phyloP scores from a whole-genome alignment of 495 filamentous ascomycete genomes.

The Schizothecium vesticola region DNA sequence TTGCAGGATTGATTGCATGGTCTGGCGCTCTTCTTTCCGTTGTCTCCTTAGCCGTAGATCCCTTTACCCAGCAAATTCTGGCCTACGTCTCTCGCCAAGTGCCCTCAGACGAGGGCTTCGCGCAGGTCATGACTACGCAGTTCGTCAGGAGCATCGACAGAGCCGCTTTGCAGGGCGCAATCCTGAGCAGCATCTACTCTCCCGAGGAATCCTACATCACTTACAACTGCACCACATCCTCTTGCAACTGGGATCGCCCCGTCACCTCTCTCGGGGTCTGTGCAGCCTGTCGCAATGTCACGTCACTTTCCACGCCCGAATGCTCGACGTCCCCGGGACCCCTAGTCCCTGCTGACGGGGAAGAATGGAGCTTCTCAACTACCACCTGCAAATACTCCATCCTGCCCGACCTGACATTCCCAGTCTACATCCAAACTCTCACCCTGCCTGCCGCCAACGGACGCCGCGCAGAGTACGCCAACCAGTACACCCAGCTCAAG shows the following conservation, averaged over 20 bases:
- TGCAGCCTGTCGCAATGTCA: neutral
- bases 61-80: constrained; percentile 9
- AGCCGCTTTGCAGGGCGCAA: neutral
- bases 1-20: neutral
- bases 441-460: constrained; percentile 5
- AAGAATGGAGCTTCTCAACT: constrained; percentile 2
- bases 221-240: constrained; percentile 6
- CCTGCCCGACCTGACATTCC: neutral
- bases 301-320: neutral
- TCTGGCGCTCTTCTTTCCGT: constrained; percentile 8
- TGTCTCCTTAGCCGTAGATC: constrained; percentile 5
- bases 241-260: neutral
- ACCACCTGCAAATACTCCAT: constrained; percentile 11
- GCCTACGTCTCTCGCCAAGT: neutral
- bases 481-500: constrained; percentile 6
- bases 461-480: constrained; percentile 7
- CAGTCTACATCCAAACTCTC: constrained; percentile 2
- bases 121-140: neutral
- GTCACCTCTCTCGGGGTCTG: constrained; percentile 8
- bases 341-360: neutral
- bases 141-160: neutral
- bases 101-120: neutral
- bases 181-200: constrained; percentile 3
- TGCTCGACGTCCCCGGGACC: constrained; percentile 1
- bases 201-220: neutral